A percentile compares a stretch with the other conserved stretches of the same genome.
These are phyloP conservation scores for Melampsora americana DNA, from an alignment of 1,284 basidiomycete species.

Conservation along the genomic window DNA sequence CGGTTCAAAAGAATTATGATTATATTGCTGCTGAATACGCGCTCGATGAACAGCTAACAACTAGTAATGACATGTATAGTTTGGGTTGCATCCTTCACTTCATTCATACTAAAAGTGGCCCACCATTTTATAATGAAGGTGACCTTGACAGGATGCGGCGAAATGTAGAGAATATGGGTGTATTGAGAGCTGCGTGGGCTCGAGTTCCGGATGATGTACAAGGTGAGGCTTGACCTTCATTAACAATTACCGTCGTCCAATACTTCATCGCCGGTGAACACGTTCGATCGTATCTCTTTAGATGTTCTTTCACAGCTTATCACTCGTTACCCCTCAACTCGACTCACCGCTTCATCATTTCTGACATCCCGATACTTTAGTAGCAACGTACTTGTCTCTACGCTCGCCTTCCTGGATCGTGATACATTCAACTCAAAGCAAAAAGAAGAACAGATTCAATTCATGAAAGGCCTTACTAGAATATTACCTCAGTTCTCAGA, in stretches of 20 bases:
- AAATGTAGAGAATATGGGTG: conserved; percentile 66
- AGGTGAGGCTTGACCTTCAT: conserved; percentile 36
- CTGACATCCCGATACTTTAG: conserved; percentile 87
- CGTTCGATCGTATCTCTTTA: conserved; percentile 52
- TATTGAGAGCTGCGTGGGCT: conserved; percentile 49
- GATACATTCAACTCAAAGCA: conserved; percentile 92
- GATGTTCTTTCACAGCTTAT: conserved; percentile 73
- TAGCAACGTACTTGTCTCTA: conserved; percentile 84
- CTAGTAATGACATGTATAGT: conserved; percentile 90
- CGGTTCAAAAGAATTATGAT: conserved; percentile 87
- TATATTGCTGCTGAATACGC: conserved; percentile 96
- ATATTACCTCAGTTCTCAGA: conserved; percentile 86
- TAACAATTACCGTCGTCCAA: neutral
- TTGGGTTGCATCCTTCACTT: conserved; percentile 79
- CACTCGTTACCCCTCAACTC: conserved; percentile 68
- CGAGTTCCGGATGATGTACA: conserved; percentile 51
- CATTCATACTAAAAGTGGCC: conserved; percentile 79
- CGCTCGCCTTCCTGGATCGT: conserved; percentile 91
- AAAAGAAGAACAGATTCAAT: conserved; percentile 90
- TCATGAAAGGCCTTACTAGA: conserved; percentile 57
- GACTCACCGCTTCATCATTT: conserved; percentile 74
- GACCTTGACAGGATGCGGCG: conserved; percentile 73
- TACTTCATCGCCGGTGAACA: neutral
- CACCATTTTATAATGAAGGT: conserved; percentile 85
- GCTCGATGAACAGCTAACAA: conserved; percentile 77